Evolutionary conservation across 2,329 filamentous ascomycete species (phyloP).

Genomic region (Trichoderma simmonsii): DNA sequence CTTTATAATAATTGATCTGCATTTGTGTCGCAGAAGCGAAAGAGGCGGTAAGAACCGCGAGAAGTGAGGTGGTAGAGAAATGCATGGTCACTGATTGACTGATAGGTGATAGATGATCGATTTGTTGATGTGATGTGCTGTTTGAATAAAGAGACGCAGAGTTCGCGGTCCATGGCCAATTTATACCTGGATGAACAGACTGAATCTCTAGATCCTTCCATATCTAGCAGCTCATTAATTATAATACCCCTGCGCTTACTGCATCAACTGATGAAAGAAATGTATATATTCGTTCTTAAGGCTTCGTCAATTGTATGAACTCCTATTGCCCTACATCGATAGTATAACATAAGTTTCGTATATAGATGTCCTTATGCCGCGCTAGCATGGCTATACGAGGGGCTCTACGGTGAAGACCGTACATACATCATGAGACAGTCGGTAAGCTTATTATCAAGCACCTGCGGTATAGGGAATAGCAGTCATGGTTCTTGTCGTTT

Average conservation of each 20-base stretch:
- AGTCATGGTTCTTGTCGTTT: no score
- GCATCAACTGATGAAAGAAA: neutral
- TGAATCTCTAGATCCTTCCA: neutral
- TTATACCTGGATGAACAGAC: neutral
- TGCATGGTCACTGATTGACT: neutral
- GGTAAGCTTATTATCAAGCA: neutral
- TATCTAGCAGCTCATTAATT: neutral
- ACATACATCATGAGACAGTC: no score
- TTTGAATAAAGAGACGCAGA: neutral
- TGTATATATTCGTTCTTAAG: neutral
- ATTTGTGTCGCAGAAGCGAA: neutral
- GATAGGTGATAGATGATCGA: neutral
- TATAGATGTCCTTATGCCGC: neutral
- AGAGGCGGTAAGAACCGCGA: neutral
- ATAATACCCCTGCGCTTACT: neutral
- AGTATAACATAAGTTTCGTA: neutral
- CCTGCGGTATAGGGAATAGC: neutral
- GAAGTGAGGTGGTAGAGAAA: neutral
- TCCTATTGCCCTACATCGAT: neutral
- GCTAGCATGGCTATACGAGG: neutral
- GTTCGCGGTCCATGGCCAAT: neutral
- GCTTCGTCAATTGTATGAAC: neutral
- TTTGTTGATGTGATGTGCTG: neutral
- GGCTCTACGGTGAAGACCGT: neutral
- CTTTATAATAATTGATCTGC: neutral